Evolutionary conservation across 257 asterid species (phyloP).

Genomic region (Anisodus tanguticus): DNA sequence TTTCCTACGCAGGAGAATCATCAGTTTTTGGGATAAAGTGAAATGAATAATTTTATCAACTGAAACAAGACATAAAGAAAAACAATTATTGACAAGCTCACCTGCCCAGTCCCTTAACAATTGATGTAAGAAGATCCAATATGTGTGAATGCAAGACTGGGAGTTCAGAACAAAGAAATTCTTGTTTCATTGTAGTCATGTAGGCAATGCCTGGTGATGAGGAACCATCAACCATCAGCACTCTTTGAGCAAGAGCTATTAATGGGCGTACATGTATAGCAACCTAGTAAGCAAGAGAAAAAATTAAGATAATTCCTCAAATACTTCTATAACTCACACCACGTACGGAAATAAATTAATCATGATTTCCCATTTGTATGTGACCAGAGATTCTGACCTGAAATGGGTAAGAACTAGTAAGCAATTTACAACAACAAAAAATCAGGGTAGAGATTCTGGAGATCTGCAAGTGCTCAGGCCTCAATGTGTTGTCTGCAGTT

Average conservation of each 20-base stretch:
- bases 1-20: not conserved
- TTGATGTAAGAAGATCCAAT: conserved; percentile 71
- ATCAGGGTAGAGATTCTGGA: conserved; percentile 71
- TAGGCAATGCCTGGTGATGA: conserved; percentile 51
- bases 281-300: conserved; percentile 54
- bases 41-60: not conserved
- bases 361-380: not conserved
- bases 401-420: conserved; percentile 68
- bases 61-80: conserved; percentile 25
- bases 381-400: conserved; percentile 54
- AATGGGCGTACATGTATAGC: conserved; percentile 67
- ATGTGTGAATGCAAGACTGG: conserved; percentile 65
- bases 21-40: not conserved
- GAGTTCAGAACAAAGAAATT: conserved; percentile 73
- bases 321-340: not conserved
- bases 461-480: conserved; percentile 74
- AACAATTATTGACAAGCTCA: conserved; percentile 29
- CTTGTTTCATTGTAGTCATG: conserved; percentile 65
- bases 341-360: not conserved
- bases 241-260: conserved; percentile 70
- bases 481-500: conserved; percentile 50
- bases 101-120: conserved; percentile 77
- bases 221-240: conserved; percentile 81
- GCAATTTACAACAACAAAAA: conserved; percentile 77
- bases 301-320: conserved; percentile 1